phyloP scores from a whole-genome alignment of 1,284 basidiomycete genomes.

The Ganoderma resinaceum region DNA sequence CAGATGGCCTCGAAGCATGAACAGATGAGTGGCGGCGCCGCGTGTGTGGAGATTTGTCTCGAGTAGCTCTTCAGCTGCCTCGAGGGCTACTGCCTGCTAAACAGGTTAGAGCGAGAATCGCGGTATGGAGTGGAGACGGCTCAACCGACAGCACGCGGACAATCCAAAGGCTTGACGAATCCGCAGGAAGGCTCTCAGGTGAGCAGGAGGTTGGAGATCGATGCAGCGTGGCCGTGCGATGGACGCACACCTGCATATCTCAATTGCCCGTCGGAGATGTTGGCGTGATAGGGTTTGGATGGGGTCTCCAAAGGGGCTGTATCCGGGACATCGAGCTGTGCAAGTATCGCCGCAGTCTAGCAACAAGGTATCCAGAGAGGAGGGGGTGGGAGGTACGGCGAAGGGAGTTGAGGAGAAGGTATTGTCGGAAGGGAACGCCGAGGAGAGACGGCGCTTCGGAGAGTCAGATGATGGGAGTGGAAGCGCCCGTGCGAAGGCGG shows the following conservation, averaged over 20 bases:
- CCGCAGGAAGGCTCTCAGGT: conserved; percentile 22
- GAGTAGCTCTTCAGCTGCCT: conserved; percentile 13
- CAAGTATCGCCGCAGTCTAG: background rate
- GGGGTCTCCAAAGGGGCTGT: background rate
- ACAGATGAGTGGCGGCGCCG: conserved; percentile 13
- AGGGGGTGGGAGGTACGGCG: background rate
- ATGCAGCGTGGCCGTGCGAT: conserved; percentile 22
- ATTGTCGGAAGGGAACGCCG: conserved; percentile 22
- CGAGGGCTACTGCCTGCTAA: conserved; percentile 12
- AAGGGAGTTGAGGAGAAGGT: background rate
- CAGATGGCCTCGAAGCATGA: conserved; percentile 8
- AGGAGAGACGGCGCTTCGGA: conserved; percentile 15
- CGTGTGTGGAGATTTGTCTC: conserved; percentile 5
- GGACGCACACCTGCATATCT: conserved; percentile 4
- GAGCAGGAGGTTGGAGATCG: conserved; percentile 19
- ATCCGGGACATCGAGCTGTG: background rate
- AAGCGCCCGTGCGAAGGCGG: conserved; percentile 17
- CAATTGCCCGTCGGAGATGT: background rate
- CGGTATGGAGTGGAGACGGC: conserved; percentile 8
- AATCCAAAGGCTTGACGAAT: conserved; percentile 12
- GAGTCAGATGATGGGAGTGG: conserved; percentile 27
- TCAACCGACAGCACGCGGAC: conserved; percentile 19
- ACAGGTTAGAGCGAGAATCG: conserved; percentile 18
- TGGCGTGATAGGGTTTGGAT: background rate
- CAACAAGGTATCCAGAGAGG: background rate